Evolutionary conservation across 2,329 filamentous ascomycete genomes (phyloP).

Genomic region (Aspergillus hortae): DNA sequence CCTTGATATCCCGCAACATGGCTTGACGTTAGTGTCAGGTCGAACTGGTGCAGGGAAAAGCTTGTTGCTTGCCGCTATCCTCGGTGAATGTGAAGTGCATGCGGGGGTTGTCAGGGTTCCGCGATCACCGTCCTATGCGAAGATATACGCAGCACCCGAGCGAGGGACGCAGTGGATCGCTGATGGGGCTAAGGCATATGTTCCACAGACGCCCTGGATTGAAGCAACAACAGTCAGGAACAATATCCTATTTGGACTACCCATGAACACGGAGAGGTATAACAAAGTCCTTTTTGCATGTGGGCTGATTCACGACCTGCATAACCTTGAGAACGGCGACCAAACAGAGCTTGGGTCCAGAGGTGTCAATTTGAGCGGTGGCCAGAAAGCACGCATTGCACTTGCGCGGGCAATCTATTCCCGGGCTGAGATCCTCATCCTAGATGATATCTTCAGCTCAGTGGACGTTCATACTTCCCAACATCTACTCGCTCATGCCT

Average conservation of each 20-base stretch:
- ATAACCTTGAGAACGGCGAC: constrained; percentile 69
- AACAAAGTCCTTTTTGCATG: constrained; percentile 65
- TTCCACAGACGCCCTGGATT: constrained; percentile 75
- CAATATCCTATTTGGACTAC: constrained; percentile 72
- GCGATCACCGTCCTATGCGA: constrained; percentile 41
- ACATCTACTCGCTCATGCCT: constrained; percentile 70
- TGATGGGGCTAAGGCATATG: constrained; percentile 64
- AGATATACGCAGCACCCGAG: constrained; percentile 47
- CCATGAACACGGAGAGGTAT: constrained; percentile 63
- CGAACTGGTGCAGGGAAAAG: constrained; percentile 78
- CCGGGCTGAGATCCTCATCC: constrained; percentile 66
- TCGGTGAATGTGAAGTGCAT: constrained; percentile 71
- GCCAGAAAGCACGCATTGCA: constrained; percentile 75
- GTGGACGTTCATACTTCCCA: constrained; percentile 75
- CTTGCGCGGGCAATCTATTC: constrained; percentile 76
- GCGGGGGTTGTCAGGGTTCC: constrained; percentile 57
- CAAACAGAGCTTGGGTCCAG: constrained; percentile 74
- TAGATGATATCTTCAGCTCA: constrained; percentile 77
- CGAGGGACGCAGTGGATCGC: constrained; percentile 61
- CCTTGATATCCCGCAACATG: constrained; percentile 63
- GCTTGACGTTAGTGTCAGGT: constrained; percentile 71
- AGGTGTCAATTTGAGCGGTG: constrained; percentile 75
- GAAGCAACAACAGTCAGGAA: constrained; percentile 72
- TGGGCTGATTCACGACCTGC: constrained; percentile 68
- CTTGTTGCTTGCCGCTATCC: constrained; percentile 66